Evolutionary conservation across 176 grass and related monocot species (phyloP), one percentile per base, ranked within the genome.

Genomic region (Guadua angustifolia): DNA sequence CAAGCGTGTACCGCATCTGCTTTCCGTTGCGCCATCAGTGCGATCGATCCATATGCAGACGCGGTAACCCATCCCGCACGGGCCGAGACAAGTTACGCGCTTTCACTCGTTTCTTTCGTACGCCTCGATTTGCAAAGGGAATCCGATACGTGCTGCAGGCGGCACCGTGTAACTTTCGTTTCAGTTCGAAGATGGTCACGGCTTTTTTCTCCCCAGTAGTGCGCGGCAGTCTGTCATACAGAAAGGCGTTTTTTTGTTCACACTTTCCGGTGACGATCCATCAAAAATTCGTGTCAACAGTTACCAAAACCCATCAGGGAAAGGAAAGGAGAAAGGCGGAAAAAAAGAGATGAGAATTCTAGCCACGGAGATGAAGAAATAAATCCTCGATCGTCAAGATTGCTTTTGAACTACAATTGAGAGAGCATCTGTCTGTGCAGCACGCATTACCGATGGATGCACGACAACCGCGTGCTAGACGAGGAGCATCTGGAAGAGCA

Each of bases 401-500:
- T 86, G 65, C 14, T n/a, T 77, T 82, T 24, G 38, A 78, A 73
- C 22, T 66, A 46, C 10, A 75, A 22, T 19, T 26, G 58, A 49
- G 35, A 36, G 35, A 36, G 9, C 43, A 45, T 43, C 51, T 56
- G 66, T 83, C 45, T 78, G 83, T 77, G 83, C 78, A 71, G 42
- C 57, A 61, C 6, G n/a, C 70, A 62, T 79, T 72, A 77, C 78
- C 83, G 65, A 82, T 73, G 78, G 65, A 83, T 39, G 63, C 29
- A 29, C 29, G 29, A 7, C 9, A 64, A 40, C 15, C 1, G 57
- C 57, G 78, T 7, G 21, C 35, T 71, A 52, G 69, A 55, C 75
- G 60, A 90, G 85, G 22, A 90, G 42, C 89, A 95, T 90, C 53
- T 95, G 90, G 44, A 95, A 91, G 49, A 95, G 80, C 78, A 95